These are phyloP conservation scores for Pelargonium citronellum DNA, from an alignment of 441 rosid species.

Conservation along the genomic window DNA sequence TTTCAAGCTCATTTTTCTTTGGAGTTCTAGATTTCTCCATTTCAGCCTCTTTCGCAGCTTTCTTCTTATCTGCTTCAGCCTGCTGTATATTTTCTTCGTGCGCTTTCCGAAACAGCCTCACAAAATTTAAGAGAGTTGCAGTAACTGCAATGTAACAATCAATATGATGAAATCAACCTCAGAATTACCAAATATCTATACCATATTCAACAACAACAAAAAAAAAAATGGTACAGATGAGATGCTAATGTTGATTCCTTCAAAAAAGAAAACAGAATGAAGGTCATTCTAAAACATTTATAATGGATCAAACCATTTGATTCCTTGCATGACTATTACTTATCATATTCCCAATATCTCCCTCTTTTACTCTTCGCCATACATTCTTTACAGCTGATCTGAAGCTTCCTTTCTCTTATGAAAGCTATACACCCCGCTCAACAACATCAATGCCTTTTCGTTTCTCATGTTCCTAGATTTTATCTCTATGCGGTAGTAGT, in stretches of 20 bases:
- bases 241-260: not conserved
- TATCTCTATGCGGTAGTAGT: not conserved
- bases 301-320: not conserved
- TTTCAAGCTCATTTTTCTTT: constrained; percentile 35
- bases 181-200: too few species aligned
- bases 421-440: not conserved
- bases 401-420: not conserved
- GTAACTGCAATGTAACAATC: constrained; percentile 58
- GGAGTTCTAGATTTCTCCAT: constrained; percentile 59
- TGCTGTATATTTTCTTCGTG: constrained; percentile 89
- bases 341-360: too few species aligned
- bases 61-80: constrained; percentile 85
- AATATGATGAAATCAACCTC: not conserved
- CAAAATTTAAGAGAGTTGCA: constrained; percentile 77
- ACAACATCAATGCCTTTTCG: not conserved
- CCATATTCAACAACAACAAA: not conserved
- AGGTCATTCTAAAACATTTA: not conserved
- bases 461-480: not conserved
- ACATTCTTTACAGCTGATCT: too few species aligned
- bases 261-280: not conserved
- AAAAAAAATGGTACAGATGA: constrained; percentile 5
- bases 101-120: constrained; percentile 79
- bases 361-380: too few species aligned
- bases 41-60: constrained; percentile 75
- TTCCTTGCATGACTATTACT: not conserved